Evolutionary conservation across 345 rosid species (phyloP).

Genomic region (Draba incana): DNA sequence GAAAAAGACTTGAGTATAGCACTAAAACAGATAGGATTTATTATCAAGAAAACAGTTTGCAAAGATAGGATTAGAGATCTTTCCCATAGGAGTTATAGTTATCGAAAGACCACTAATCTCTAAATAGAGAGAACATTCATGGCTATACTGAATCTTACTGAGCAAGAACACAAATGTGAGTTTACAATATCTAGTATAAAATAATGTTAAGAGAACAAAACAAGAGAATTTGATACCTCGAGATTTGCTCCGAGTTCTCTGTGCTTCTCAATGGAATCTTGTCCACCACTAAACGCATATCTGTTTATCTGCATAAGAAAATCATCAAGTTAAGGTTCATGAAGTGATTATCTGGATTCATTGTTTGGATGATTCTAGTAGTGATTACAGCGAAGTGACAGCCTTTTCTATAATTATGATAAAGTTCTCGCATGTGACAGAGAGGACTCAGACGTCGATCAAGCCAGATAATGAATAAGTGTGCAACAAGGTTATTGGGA

Average conservation of each 20-base stretch:
- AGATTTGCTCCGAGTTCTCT: conserved; percentile 81
- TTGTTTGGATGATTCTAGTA: too few species aligned
- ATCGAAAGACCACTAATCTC: too few species aligned
- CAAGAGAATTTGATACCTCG: conserved; percentile 57
- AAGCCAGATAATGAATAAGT: not conserved
- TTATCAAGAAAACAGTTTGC: conserved; percentile 17
- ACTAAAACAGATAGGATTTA: not conserved
- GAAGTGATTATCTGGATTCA: conserved; percentile 12
- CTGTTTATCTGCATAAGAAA: conserved; percentile 62
- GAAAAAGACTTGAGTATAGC: not conserved
- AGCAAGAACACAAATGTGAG: conserved; percentile 12
- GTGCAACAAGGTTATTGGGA: not conserved
- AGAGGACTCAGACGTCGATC: not conserved
- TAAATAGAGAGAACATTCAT: too few species aligned
- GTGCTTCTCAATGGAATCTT: conserved; percentile 70
- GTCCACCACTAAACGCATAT: conserved; percentile 88
- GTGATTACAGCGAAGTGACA: conserved; percentile 1
- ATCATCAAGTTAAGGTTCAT: not conserved
- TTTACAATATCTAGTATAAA: not conserved
- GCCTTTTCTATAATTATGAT: not conserved
- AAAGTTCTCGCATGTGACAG: not conserved
- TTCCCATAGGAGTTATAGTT: too few species aligned
- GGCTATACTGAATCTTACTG: too few species aligned
- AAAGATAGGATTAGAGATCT: too few species aligned
- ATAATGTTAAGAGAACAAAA: not conserved